Base-by-base conservation (phyloP, 2,329 filamentous ascomycete genomes). In the Claviceps purpurea region DNA sequence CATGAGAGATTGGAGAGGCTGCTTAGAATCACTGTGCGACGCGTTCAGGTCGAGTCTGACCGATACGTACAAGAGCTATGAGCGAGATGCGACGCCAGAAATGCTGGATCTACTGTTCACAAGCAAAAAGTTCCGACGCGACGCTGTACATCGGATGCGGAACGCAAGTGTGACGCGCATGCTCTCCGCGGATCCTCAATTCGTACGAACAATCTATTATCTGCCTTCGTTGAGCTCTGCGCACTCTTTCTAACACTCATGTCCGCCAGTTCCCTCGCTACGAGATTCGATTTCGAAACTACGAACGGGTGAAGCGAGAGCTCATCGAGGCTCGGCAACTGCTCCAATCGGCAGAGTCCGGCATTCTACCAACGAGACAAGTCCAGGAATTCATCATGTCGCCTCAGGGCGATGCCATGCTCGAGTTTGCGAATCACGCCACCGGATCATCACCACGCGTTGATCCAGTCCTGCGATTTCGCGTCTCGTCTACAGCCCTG, bases 401-500 rank as follows among this genome's bases (percentile, higher is more conserved):
- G 0, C 65, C 66, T 1, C 65, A 65, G 2, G 75, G 76, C 6
- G 74, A 78, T 54, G 68, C 68, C 2, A 68, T 79, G 26, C 66
- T 79, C 37, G 76, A 78, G 54, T 79, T 78, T 55, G 66, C 70
- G 51, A 76, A 77, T 54, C 58, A 62, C 0, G 62, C 59, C 1
- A 61, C 62, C 7, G 67, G 70, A 16, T 55, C 60, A 20, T 58
- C 59, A 20, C 57, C 56, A 1, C 53, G 56, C 20, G 56, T 56
- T 11, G 65, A 69, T 47, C 72, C 73, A 0, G 68, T 71, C 1
- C 57, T 74, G 11, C 68, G 74, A 5, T 79, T 78, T 51, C 68
- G 74, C 5, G 74, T 79, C 5, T 76, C 73, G 0, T 77, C 74
- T 1, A 67, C 72, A 55, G 68, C 75, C 60, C 61, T 78, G 14